Conservation (phyloP, 495 filamentous ascomycete species). For the Podospora comata region DNA sequence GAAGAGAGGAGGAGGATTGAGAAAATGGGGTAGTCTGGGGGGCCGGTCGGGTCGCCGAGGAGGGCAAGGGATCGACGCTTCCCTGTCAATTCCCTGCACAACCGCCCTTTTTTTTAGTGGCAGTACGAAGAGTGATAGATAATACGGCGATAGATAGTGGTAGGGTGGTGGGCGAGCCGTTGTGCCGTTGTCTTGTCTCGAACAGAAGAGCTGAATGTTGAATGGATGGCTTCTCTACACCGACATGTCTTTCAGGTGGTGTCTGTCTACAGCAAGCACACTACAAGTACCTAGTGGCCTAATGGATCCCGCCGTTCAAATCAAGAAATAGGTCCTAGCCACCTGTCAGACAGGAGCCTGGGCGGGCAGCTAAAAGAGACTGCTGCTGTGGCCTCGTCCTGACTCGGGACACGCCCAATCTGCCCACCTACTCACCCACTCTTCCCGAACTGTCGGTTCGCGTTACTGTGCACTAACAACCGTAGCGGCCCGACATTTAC, state of each 20-base stretch:
- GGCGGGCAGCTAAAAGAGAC: background rate
- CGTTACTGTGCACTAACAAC: background rate
- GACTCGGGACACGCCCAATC: background rate
- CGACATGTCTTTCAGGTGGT: background rate
- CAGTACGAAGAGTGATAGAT: background rate
- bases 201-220: background rate
- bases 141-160: background rate
- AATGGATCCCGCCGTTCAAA: background rate
- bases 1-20: conserved; percentile 6
- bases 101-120: conserved; percentile 16
- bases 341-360: too few species aligned
- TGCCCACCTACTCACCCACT: background rate
- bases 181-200: background rate
- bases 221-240: too few species aligned
- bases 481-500: background rate
- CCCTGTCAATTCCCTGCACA: conserved; percentile 19
- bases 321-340: background rate
- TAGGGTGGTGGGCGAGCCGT: background rate
- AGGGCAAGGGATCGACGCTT: conserved; percentile 30
- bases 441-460: background rate
- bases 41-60: conserved; percentile 23
- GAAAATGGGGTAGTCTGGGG: conserved; percentile 19
- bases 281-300: background rate
- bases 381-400: background rate
- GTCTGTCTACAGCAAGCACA: background rate